Conservation (phyloP, 1,284 basidiomycete genomes). For the Malassezia sympodialis region DNA sequence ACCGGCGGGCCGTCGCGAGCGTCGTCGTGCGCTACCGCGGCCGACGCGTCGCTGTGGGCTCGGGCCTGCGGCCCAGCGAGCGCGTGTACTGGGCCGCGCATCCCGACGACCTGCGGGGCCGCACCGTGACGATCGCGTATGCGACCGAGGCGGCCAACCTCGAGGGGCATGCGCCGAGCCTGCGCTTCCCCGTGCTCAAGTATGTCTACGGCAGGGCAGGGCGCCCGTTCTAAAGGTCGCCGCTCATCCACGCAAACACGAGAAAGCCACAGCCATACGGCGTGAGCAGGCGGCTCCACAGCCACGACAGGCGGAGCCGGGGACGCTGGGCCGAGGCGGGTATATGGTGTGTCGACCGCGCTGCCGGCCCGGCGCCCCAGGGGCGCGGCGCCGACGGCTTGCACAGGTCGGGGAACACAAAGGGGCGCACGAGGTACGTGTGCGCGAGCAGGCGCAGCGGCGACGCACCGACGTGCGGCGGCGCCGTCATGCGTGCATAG, state of each 20-base stretch:
- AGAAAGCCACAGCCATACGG: constrained; percentile 45
- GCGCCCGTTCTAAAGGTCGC: constrained; percentile 28
- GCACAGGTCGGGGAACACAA: constrained; percentile 12
- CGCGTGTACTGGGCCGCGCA: constrained; percentile 23
- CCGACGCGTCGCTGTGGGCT: constrained; percentile 25
- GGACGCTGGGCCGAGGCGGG: not conserved
- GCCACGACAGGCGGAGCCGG: not conserved
- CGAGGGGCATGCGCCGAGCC: constrained; percentile 9
- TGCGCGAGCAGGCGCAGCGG: constrained; percentile 5
- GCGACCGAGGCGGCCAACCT: constrained; percentile 1
- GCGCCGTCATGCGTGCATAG: constrained; percentile 15
- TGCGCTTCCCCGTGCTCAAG: constrained; percentile 35
- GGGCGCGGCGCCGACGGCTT: constrained; percentile 11
- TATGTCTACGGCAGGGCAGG: constrained; percentile 19
- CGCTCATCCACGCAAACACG: constrained; percentile 44
- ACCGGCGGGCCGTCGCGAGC: constrained; percentile 21
- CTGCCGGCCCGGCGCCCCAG: constrained; percentile 12
- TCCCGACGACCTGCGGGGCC: constrained; percentile 24
- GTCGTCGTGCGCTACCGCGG: constrained; percentile 22
- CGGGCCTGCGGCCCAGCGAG: constrained; percentile 26
- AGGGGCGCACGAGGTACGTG: constrained; percentile 15
- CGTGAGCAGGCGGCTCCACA: constrained; percentile 5
- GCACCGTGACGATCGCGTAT: constrained; percentile 27
- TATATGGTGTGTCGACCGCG: not conserved
- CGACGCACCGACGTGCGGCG: not conserved